Base-by-base conservation (phyloP, 305 asterid genomes). In the Fraxinus baroniana region DNA sequence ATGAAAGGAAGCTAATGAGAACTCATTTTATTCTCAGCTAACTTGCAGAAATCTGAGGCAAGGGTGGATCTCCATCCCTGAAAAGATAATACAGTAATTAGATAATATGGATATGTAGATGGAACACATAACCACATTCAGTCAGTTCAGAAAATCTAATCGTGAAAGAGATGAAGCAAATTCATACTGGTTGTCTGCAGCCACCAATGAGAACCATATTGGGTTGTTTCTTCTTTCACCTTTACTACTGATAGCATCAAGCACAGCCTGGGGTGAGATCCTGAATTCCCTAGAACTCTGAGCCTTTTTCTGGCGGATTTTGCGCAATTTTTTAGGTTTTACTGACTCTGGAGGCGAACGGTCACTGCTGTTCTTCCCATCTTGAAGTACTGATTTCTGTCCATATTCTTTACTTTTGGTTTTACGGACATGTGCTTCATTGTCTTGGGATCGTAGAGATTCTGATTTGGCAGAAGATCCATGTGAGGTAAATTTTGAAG, bases 21-120 rank as follows among this genome's bases (percentile, higher is more conserved):
- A 88, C 97, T 89, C 83, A 94, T 97, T 94, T 94, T 86, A 95
- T 91, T 91, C 97, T 94, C 87, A 95, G 88, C 92, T 93, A 95
- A 87, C 93, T 91, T 35, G 97, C 93, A 78, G 97, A 86, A 84
- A 95, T 90, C 90, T 95, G 99, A 78, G 98, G 97, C 93, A 95
- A 83, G 62, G 96, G 89, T 39, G 85, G 86, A 89, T 86, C 92
- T 87, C 92, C 98, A 78, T 85, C 93, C 91, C 99, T 95, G 91
- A 72, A 87, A 90, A 52, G 74, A 76, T 37, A 84, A 82, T 35
- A 3, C 57, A 13, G 18, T 83, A 86, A 77, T 85, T 41, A 89
- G 85, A 79, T 66, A 82, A 12, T 74, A 57, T 22, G 84, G 72
- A 80, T n/a, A 46, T 12, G 9, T 44, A 46, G 28, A 82, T 9